Base-by-base conservation (phyloP, 148 eudicot genomes). In the Diospyros kaki region DNA sequence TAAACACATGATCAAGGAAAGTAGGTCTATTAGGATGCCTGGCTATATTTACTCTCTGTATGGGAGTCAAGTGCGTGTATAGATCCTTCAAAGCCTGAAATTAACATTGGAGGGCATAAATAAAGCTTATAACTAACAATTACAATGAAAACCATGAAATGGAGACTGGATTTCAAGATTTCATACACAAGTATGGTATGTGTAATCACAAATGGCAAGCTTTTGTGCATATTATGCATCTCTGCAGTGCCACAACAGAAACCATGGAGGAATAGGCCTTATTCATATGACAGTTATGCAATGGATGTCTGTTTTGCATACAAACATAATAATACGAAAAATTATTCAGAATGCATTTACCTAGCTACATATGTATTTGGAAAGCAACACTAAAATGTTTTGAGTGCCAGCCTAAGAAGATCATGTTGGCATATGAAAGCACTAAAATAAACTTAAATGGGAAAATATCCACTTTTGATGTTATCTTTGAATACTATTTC, bases 1-100 rank as follows among this genome's bases (percentile, higher is more conserved):
- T 90, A 73, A 84, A 89, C 4, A 94, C 75, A 66, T 94, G 98
- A 76, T 91, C 98, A 86, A 91, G 97, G 80, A 83, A 88, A 63
- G 98, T 94, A 71, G 97, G 98, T 72, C 98, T 84, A 74, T 94
- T 85, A 52, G 98, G 98, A 85, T 94, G 98, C 55, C 98, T 85
- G 65, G 98, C 97, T 83, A 94, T 90, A 77, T 84, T 81, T 79
- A 94, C 93, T 72, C 98, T 91, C 73, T 94, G 97, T 77, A 91
- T 91, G 43, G 97, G 98, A 76, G 93, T 87, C 75, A 94, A 78
- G 77, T 87, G 87, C 52, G 82, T 78, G 84, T 94, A 94, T 38
- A 94, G 84, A 55, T 90, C 91, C 84, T 85, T 87, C 48, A 90
- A 78, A 82, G 93, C 93, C 98, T 94, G 84, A 74, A 89, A 72